Evolutionary conservation across 805 yeast genomes (phyloP), one percentile per base, ranked within the genome.

Genomic region (Schizosaccharomyces cryophilus): DNA sequence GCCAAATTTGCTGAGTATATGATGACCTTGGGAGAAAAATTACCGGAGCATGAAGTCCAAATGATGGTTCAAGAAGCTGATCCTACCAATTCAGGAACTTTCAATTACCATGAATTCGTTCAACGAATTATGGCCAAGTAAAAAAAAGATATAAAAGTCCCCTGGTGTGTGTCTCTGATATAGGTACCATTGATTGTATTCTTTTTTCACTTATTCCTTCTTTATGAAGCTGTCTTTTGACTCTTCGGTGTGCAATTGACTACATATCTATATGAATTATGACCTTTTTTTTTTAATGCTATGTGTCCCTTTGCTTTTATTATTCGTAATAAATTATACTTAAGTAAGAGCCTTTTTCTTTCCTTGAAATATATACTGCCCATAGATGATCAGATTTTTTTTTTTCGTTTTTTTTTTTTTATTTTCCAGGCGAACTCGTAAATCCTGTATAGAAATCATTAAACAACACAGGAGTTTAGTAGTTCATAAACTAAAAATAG

Each of bases 51-150:
- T 61, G 98, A 93, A 73, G 97, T 94, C 61, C 94, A 87, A 69
- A 95, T 87, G 73, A 93, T 93, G 96, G 80, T 93, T 70, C 82
- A 84, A 70, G 97, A 93, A 72, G 96, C 96, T 61, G 94, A 85
- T 69, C 83, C 90, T 11, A 51, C 30, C 4, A 51, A 51, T 51
- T 24, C 56, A 66, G 98, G 98, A 63, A 95, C 87, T 74, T 93
- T 93, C 69, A 94, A 93, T 72, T 93, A 93, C 73, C 87, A 85
- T 70, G 98, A 93, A 76, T 93, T 93, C 72, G 93, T 96, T 64
- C 89, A 87, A 70, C 80, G 89, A 66, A 79, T 90, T 11, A 21
- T 51, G 35, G 30, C 56, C 2, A 51, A 51, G 35, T 51, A 51
- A 29, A 51, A 1, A 6, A 3, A 19, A 35, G n/a, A n/a, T n/a